Evolutionary conservation across 371 early-diverging fungal genomes (phyloP).

Genomic region (Massospora cicadina): DNA sequence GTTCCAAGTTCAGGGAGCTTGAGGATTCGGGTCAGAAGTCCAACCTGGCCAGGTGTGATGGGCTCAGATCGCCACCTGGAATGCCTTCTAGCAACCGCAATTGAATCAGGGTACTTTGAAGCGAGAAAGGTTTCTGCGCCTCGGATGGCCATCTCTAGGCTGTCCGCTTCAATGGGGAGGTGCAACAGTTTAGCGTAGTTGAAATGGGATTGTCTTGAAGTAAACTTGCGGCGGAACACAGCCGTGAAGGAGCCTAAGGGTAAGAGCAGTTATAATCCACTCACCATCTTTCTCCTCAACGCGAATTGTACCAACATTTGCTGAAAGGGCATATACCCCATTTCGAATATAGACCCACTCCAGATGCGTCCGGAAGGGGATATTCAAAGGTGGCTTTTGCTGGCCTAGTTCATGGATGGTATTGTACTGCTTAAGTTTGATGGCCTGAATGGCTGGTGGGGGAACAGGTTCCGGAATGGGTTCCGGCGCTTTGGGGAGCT

Average conservation of each 20-base stretch:
- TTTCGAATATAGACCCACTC: conserved; percentile 30
- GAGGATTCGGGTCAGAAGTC: conserved; percentile 15
- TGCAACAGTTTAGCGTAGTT: too few relatives aligned
- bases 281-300: conserved; percentile 15
- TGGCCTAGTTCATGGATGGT: conserved; percentile 28
- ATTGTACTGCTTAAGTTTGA: conserved; percentile 25
- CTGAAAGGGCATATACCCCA: conserved; percentile 20
- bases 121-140: conserved; percentile 40
- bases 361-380: conserved; percentile 17
- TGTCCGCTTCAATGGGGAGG: conserved; percentile 23
- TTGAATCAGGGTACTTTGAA: conserved; percentile 13
- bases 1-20: neutral
- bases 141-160: conserved; percentile 27
- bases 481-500: neutral
- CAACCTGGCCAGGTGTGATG: conserved; percentile 28
- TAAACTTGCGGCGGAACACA: conserved; percentile 4
- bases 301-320: conserved; percentile 11
- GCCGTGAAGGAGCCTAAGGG: neutral
- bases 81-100: conserved; percentile 17
- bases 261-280: conserved; percentile 11
- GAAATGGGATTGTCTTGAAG: too few relatives aligned
- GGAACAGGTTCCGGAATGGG: conserved; percentile 11
- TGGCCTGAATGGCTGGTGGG: conserved; percentile 10
- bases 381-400: conserved; percentile 17
- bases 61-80: conserved; percentile 32